A percentile compares a stretch with the other conserved stretches of the same genome.
phyloP scores from a whole-genome alignment of 257 asterid genomes.

The Orobanche coerulescens region DNA sequence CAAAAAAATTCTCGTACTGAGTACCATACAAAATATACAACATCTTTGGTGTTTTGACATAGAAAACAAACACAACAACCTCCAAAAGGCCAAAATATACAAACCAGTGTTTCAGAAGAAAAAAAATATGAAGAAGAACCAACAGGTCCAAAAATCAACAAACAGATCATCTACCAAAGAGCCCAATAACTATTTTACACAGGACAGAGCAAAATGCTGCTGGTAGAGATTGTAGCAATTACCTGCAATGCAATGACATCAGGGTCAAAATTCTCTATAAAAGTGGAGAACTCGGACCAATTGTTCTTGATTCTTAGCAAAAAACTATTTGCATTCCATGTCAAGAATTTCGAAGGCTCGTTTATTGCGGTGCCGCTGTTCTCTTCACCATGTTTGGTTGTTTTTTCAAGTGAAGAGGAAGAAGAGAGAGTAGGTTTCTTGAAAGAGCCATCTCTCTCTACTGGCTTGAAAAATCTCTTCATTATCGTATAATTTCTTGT shows the following conservation, averaged over 20 bases:
- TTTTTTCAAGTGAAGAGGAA: slow-evolving; percentile 25
- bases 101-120: not conserved
- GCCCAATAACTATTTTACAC: not conserved
- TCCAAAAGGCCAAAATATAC: not conserved
- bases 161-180: not conserved
- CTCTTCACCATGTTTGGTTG: slow-evolving; percentile 27
- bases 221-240: slow-evolving; percentile 1
- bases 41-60: not conserved
- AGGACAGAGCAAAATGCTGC: not conserved
- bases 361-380: slow-evolving; percentile 23
- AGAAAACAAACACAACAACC: not conserved
- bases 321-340: slow-evolving; percentile 93
- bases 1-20: not conserved
- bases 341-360: slow-evolving; percentile 70
- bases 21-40: not conserved
- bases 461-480: slow-evolving; percentile 89
- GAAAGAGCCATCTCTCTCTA: slow-evolving; percentile 61
- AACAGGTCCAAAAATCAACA: not conserved
- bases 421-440: slow-evolving; percentile 53
- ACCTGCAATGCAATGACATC: slow-evolving; percentile 93
- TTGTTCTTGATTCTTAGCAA: slow-evolving; percentile 70
- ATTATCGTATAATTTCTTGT: too few species aligned
- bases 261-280: slow-evolving; percentile 63
- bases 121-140: not conserved
- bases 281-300: slow-evolving; percentile 65